Evolutionary conservation across 768 basidiomycete species (phyloP), one percentile per base, ranked within the genome.

Genomic region (Ramaria rubella): DNA sequence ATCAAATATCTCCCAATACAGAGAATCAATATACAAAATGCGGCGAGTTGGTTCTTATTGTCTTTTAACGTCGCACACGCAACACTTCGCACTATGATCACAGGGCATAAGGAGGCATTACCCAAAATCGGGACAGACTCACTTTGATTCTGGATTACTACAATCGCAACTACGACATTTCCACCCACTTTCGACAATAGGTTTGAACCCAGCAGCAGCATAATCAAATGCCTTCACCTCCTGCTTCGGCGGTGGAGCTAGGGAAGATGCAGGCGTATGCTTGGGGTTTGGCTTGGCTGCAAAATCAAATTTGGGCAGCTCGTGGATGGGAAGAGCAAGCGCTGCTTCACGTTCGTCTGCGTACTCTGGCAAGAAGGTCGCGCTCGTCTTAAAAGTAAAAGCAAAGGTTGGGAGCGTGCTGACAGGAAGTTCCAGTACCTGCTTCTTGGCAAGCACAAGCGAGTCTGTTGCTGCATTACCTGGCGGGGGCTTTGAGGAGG

Each of bases 151-250:
- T 36, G 34, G 34, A 17, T 36, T 36, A 8, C 38, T 27, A 44
- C 53, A 24, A 26, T 17, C 34, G 34, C 34, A n/a, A n/a, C n/a
- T n/a, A n/a, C n/a, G n/a, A n/a, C n/a, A n/a, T n/a, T n/a, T 38
- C 36, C 36, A 38, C 36, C 36, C 36, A n/a, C 11, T n/a, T n/a
- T 38, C 21, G 9, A 60, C 52, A 14, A 62, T 59, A 5, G 81
- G 77, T 60, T 78, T 83, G 54, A 79, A 65, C 3, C 83, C 85
- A 1, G 82, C 82, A 9, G 81, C 82, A 1, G 76, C 72, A 78
- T 81, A 87, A 62, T 86, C 73, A 61, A 86, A 87, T 30, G 72
- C 72, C 40, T 73, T 70, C 38, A 68, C 61, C 19, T 61, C 51
- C 5, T 64, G 55, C 1, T 65, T 45, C 38, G 69, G 63, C 50